phyloP scores from a whole-genome alignment of 805 yeast genomes.

The Ogataea populi-albae region DNA sequence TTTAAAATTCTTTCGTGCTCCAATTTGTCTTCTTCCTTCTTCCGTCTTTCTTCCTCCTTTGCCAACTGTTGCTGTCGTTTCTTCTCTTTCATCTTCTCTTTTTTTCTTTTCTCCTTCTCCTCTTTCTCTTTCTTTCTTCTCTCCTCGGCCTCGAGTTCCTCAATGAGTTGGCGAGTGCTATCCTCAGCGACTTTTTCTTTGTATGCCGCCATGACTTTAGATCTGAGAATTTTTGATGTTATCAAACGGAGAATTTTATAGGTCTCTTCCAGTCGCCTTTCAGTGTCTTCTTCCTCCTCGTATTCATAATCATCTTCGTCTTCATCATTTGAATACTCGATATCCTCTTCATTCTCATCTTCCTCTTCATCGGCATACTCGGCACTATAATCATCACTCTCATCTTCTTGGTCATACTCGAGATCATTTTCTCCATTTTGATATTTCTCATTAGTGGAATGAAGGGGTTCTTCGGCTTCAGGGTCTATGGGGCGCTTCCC shows the following conservation, averaged over 20 bases:
- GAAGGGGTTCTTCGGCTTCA: constrained; percentile 18
- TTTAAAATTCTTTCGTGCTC: constrained; percentile 42
- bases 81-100: constrained; percentile 70
- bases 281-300: constrained; percentile 51
- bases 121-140: constrained; percentile 61
- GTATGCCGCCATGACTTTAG: constrained; percentile 69
- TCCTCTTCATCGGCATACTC: constrained; percentile 25
- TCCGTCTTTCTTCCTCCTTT: constrained; percentile 57
- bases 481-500: too few relatives aligned
- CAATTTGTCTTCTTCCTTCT: constrained; percentile 53
- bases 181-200: constrained; percentile 81
- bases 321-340: constrained; percentile 18
- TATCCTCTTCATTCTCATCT: constrained; percentile 21
- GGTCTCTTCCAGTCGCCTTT: constrained; percentile 68
- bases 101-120: constrained; percentile 60
- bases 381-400: constrained; percentile 15
- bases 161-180: constrained; percentile 56
- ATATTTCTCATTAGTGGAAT: constrained; percentile 11
- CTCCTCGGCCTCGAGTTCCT: constrained; percentile 71
- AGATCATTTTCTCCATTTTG: constrained; percentile 11
- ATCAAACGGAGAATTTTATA: constrained; percentile 76
- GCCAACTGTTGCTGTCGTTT: constrained; percentile 59
- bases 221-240: constrained; percentile 74
- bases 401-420: constrained; percentile 14
- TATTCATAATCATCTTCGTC: constrained; percentile 38